Percentiles rank a stretch among this genome's conserved stretches.
Conservation (phyloP, 495 filamentous ascomycete species). For the Penicillium silybi region DNA sequence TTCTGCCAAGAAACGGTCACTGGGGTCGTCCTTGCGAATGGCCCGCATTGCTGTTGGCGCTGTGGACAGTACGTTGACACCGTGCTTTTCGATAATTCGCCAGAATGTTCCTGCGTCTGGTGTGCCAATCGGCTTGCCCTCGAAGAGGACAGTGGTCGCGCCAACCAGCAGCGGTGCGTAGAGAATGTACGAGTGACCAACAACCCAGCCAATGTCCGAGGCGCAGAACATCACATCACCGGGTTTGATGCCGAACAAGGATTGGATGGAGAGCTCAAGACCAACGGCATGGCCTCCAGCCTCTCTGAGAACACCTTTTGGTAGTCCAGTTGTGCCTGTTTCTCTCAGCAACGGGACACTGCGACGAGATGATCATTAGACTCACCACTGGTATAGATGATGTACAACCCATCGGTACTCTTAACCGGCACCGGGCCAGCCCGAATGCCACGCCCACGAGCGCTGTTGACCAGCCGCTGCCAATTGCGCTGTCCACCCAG, state of each 20-base stretch:
- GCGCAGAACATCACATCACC: constrained; percentile 83
- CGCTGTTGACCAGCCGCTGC: constrained; percentile 70
- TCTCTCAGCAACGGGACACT: constrained; percentile 1
- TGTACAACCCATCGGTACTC: constrained; percentile 75
- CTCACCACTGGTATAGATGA: constrained; percentile 78
- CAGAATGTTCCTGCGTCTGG: constrained; percentile 85
- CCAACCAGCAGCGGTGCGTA: constrained; percentile 82
- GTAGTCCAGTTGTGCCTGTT: constrained; percentile 74
- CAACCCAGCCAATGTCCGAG: constrained; percentile 83
- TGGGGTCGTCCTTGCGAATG: constrained; percentile 79
- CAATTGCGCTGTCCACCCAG: constrained; percentile 68
- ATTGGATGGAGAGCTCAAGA: constrained; percentile 70
- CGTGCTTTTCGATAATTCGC: constrained; percentile 79
- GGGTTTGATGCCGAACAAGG: constrained; percentile 73
- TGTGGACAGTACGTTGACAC: constrained; percentile 78
- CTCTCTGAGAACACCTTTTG: constrained; percentile 83
- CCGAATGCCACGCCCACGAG: constrained; percentile 57
- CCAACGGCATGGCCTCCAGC: constrained; percentile 88
- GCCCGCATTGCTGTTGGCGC: constrained; percentile 85
- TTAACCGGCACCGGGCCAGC: constrained; percentile 71
- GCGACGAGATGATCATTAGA: not conserved
- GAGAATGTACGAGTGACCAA: constrained; percentile 80
- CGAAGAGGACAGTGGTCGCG: constrained; percentile 82
- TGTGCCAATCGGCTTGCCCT: constrained; percentile 89
- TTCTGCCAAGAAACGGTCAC: constrained; percentile 58